Conservation (phyloP, 2,329 filamentous ascomycete genomes). For the Calycina marina region DNA sequence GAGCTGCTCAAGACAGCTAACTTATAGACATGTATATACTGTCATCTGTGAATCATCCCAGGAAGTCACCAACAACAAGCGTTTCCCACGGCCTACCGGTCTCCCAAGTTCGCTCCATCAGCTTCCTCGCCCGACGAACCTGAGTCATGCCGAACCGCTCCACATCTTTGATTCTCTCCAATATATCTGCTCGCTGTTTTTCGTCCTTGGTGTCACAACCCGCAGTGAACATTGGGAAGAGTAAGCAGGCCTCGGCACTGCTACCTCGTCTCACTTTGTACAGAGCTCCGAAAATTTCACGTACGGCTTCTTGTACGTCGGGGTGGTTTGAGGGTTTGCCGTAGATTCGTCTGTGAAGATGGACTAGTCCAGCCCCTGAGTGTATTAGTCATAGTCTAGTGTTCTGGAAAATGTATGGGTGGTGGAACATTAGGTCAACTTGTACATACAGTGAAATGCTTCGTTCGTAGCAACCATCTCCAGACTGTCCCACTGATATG, state of each 20-base stretch:
- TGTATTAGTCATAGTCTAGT: no score
- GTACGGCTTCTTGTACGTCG: conserved; percentile 48
- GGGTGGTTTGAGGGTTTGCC: conserved; percentile 40
- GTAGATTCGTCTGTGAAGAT: conserved; percentile 60
- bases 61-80: conserved; percentile 28
- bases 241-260: conserved; percentile 56
- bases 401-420: no score
- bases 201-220: conserved; percentile 55
- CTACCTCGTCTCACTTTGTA: conserved; percentile 48
- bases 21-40: no score
- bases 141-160: conserved; percentile 67
- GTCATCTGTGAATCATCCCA: conserved; percentile 17
- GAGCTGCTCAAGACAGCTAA: no score
- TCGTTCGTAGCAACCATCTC: conserved; percentile 61
- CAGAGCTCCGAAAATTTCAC: conserved; percentile 47
- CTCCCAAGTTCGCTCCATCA: conserved; percentile 59
- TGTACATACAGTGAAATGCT: conserved; percentile 70
- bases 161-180: conserved; percentile 49
- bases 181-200: conserved; percentile 41
- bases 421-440: no score
- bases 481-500: conserved; percentile 40
- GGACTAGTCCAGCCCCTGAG: conserved; percentile 61
- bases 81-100: conserved; percentile 56
- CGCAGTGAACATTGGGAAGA: conserved; percentile 75
- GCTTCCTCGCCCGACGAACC: conserved; percentile 43